Base-by-base conservation (phyloP, 179 eudicot species). In the Beta macrorhiza region DNA sequence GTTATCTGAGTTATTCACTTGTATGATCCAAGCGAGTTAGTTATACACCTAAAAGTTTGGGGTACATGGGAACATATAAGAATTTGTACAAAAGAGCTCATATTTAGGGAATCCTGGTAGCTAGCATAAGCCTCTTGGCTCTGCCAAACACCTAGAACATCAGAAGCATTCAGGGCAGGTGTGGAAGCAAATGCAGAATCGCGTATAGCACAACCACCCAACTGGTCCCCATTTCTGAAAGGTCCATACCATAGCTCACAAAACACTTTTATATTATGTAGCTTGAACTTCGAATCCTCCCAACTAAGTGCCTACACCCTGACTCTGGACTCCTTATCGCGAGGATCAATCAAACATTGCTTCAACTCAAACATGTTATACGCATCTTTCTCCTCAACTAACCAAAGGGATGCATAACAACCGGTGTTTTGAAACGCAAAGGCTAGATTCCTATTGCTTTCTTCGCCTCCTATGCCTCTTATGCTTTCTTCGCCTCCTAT, bases 241-340 rank as follows among this genome's bases (percentile, higher is more conserved):
- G 98, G 97, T 17, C 99, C 99, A 83, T 94, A 94, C 98, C 99
- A 96, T 74, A 87, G 89, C 92, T 96, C 99, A 79, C 91, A 87
- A 63, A 94, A 96, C 64, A 96, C 96, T 75, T 83, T 90, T 9
- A 94, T 82, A 15, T 80, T 87, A 83, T 82, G 72, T 58, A 94
- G 79, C 16, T 72, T 74, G 10, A 91, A 17, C 80, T 76, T 85
- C 67, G 52, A 74, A 16, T 74, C 84, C 59, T 86, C 87, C 20
- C 88, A 65, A 15, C 86, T 84, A 45, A 92, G 76, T 37, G 83
- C 86, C 88, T 92, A 98, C 22, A 96, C 83, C 83, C 99, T 84
- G 5, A 91, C 92, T 32, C 99, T 90, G 0, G 97, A 94, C 85
- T 94, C 95, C 70, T 80, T 84, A 80, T 92, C 87, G 5, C 83